Conservation (phyloP, 2,329 filamentous ascomycete genomes). For the Penicillium psychrosexuale region DNA sequence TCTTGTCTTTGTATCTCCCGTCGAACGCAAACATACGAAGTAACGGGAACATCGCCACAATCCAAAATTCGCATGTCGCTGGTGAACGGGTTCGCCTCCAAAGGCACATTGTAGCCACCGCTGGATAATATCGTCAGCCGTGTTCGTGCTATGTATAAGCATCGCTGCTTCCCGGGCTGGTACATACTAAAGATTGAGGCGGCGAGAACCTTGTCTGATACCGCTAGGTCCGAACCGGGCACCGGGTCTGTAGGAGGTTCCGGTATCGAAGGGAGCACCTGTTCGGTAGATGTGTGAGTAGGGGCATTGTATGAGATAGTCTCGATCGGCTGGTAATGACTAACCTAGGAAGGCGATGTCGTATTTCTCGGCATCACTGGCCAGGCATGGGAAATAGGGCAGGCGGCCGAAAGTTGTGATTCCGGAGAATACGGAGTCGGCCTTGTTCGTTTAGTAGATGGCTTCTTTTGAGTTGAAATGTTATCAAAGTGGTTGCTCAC, state of each 20-base stretch:
- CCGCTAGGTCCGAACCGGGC: slow-evolving; percentile 81
- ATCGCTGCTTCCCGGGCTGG: neutral
- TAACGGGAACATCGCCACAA: slow-evolving; percentile 82
- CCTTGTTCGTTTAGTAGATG: slow-evolving; percentile 47
- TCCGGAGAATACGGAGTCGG: slow-evolving; percentile 83
- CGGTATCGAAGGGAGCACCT: slow-evolving; percentile 83
- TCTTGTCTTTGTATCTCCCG: too few species aligned
- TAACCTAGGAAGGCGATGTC: slow-evolving; percentile 82
- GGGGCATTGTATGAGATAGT: neutral
- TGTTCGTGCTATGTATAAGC: neutral
- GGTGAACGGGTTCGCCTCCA: slow-evolving; percentile 75
- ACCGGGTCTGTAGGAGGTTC: slow-evolving; percentile 79
- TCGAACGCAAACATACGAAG: slow-evolving; percentile 59
- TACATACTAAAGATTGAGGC: slow-evolving; percentile 81
- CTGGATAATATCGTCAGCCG: slow-evolving; percentile 54
- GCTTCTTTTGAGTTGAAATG: neutral
- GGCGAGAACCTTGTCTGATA: slow-evolving; percentile 80
- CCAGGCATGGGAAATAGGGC: slow-evolving; percentile 72
- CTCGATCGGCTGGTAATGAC: too few species aligned
- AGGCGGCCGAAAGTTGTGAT: slow-evolving; percentile 83
- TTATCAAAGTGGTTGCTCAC: slow-evolving; percentile 41
- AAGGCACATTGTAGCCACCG: slow-evolving; percentile 81
- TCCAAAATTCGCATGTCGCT: slow-evolving; percentile 78
- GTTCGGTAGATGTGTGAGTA: neutral
- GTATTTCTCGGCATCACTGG: slow-evolving; percentile 67